Conservation (phyloP, 2,329 filamentous ascomycete genomes). For the Didymella pinodella region DNA sequence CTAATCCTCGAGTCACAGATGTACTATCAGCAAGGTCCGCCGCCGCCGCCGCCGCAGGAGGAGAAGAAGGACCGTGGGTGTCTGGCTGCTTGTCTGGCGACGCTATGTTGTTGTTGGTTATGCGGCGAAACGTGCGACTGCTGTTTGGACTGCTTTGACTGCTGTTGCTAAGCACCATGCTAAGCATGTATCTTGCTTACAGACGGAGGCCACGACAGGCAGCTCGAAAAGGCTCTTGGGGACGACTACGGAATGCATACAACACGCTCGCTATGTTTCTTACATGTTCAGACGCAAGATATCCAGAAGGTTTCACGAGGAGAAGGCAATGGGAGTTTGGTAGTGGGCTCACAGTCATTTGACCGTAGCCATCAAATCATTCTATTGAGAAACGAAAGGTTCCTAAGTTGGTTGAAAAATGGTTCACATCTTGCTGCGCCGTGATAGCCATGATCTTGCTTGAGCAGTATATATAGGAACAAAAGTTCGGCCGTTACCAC, state of each 20-base stretch:
- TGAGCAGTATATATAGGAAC: conserved; percentile 1
- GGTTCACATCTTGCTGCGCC: conserved; percentile 8
- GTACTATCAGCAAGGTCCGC: conserved; percentile 34
- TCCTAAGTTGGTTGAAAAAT: conserved; percentile 18
- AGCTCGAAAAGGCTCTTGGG: no score
- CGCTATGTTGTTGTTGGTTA: conserved; percentile 49
- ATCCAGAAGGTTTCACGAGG: background rate
- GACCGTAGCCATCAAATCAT: conserved; percentile 10
- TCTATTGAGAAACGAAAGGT: conserved; percentile 21
- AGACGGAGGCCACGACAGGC: background rate
- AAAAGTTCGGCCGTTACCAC: conserved; percentile 9
- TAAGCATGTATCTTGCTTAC: background rate
- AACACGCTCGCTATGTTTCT: conserved; percentile 12
- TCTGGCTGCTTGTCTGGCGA: conserved; percentile 44
- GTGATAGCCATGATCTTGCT: conserved; percentile 19
- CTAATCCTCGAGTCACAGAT: conserved; percentile 30
- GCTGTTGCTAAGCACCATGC: conserved; percentile 34
- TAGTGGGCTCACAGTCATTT: conserved; percentile 4
- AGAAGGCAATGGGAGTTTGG: conserved; percentile 1
- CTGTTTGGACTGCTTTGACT: conserved; percentile 44
- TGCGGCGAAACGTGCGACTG: conserved; percentile 50
- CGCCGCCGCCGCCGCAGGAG: conserved; percentile 34
- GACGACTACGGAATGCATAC: no score
- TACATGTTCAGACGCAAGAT: conserved; percentile 15
- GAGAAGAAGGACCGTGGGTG: conserved; percentile 46